phyloP scores from a whole-genome alignment of 257 asterid species.

The Nicotiana sylvestris region DNA sequence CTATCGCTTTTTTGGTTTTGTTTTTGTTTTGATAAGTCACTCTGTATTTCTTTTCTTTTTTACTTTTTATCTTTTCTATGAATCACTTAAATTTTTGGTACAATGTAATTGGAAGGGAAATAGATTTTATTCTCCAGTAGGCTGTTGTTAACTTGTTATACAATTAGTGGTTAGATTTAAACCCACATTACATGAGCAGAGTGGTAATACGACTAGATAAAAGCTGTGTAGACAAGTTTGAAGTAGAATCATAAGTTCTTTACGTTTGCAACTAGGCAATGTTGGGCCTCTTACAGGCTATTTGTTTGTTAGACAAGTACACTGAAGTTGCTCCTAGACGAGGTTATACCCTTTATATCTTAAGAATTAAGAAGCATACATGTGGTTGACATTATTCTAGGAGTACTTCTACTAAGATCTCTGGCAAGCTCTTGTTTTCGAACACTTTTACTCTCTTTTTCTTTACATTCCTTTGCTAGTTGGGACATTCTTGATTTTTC shows the following conservation, averaged over 20 bases:
- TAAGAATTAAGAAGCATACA: not conserved
- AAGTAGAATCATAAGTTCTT: not conserved
- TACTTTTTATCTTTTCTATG: not conserved
- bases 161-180: not conserved
- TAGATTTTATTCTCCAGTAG: not conserved
- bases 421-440: not conserved
- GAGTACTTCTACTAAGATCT: not conserved
- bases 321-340: not conserved
- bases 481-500: not conserved
- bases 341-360: not conserved
- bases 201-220: not conserved
- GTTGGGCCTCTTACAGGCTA: not conserved
- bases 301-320: not conserved
- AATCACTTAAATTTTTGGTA: not conserved
- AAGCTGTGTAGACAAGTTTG: slow-evolving; percentile 1
- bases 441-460: not conserved
- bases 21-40: not conserved
- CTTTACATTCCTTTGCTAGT: not conserved
- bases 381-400: not conserved
- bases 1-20: not conserved
- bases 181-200: not conserved
- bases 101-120: not conserved
- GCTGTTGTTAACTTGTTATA: not conserved
- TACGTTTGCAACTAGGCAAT: not conserved
- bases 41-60: not conserved